These are phyloP conservation scores for Epichloe uncinata DNA, from an alignment of 2,329 filamentous ascomycete species.

Conservation along the genomic window DNA sequence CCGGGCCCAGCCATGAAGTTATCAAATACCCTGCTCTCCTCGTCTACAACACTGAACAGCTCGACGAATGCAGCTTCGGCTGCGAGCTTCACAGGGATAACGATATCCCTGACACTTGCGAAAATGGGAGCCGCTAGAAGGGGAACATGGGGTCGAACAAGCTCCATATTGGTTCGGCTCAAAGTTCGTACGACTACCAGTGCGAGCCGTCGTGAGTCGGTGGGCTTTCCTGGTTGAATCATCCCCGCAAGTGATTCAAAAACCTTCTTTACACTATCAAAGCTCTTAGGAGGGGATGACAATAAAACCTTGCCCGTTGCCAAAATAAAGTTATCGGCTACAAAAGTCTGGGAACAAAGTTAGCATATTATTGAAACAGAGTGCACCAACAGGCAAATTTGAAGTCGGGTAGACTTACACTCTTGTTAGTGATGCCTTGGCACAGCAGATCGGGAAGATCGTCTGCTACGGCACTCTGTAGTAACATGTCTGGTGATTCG, in stretches of 20 bases:
- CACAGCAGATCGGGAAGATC: slow-evolving; percentile 67
- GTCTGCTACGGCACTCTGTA: slow-evolving; percentile 51
- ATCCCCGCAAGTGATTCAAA: slow-evolving; percentile 61
- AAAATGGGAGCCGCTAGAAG: slow-evolving; percentile 77
- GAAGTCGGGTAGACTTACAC: slow-evolving; percentile 37
- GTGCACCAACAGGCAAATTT: slow-evolving; percentile 7
- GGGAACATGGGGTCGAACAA: slow-evolving; percentile 68
- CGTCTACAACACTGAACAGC: slow-evolving; percentile 79
- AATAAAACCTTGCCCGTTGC: slow-evolving; percentile 87
- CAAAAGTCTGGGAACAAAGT: slow-evolving; percentile 45
- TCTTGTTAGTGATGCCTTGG: slow-evolving; percentile 65
- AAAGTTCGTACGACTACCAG: slow-evolving; percentile 82
- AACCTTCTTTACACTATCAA: slow-evolving; percentile 65
- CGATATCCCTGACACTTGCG: slow-evolving; percentile 72
- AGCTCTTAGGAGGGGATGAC: slow-evolving; percentile 51
- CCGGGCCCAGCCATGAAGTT: slow-evolving; percentile 67
- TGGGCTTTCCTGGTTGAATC: slow-evolving; percentile 64
- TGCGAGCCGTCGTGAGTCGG: slow-evolving; percentile 73
- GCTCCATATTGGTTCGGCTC: slow-evolving; percentile 62
- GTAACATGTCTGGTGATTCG: slow-evolving; percentile 61
- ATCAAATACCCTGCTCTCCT: slow-evolving; percentile 77
- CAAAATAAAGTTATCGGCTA: slow-evolving; percentile 78
- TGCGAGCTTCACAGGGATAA: slow-evolving; percentile 91
- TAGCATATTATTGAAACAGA: not conserved
- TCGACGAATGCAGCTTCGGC: slow-evolving; percentile 90